Conservation (phyloP, 2,329 filamentous ascomycete genomes). For the Penicillium italicum region DNA sequence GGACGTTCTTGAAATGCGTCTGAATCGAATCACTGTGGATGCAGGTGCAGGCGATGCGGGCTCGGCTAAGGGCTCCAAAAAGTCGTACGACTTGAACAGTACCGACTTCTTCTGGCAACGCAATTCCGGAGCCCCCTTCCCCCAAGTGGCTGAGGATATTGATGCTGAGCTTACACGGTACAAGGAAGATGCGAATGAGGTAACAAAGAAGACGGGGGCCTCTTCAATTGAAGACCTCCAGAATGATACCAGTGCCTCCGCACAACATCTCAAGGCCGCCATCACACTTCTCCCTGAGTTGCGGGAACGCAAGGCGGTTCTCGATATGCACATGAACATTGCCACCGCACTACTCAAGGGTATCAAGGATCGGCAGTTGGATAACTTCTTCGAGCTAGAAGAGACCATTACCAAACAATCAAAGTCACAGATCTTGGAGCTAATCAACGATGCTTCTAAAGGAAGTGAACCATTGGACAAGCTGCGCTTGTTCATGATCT, state of each 20-base stretch:
- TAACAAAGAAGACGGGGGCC: constrained; percentile 92
- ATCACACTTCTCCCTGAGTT: constrained; percentile 91
- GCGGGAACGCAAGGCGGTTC: constrained; percentile 81
- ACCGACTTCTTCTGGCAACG: constrained; percentile 97
- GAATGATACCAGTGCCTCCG: constrained; percentile 81
- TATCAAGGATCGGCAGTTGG: constrained; percentile 91
- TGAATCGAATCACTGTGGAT: constrained; percentile 93
- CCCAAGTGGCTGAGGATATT: constrained; percentile 93
- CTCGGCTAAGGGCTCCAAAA: constrained; percentile 72
- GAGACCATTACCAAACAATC: constrained; percentile 89
- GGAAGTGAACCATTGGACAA: constrained; percentile 84
- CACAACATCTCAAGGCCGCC: constrained; percentile 91
- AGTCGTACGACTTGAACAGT: constrained; percentile 81
- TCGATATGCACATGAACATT: constrained; percentile 99
- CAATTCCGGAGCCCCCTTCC: constrained; percentile 86
- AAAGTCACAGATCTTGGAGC: constrained; percentile 81
- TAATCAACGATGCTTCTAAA: constrained; percentile 76
- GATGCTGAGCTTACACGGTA: constrained; percentile 90
- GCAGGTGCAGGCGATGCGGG: constrained; percentile 73
- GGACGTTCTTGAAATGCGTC: constrained; percentile 71
- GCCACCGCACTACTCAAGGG: constrained; percentile 73
- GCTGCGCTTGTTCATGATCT: constrained; percentile 90
- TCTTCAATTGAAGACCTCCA: constrained; percentile 89
- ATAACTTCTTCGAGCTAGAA: constrained; percentile 94
- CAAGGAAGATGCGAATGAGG: constrained; percentile 89